Evolutionary conservation across 73 alveolate genomes (phyloP).

Genomic region (Urostyla sp.): DNA sequence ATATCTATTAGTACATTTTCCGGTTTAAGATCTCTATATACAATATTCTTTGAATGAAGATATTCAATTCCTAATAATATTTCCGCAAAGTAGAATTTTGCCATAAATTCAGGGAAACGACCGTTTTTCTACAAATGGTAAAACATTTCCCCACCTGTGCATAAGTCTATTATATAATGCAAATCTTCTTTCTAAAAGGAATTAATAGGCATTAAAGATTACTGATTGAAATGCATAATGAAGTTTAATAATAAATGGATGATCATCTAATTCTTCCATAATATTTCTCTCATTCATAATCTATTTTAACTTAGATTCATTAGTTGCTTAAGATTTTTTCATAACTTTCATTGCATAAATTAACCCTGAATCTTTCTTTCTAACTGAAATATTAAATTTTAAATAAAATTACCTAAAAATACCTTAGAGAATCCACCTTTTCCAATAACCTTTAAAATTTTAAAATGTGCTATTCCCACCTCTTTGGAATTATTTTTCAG

Average conservation of each 20-base stretch:
- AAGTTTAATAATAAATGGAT: conserved; percentile 57
- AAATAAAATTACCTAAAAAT: conserved; percentile 27
- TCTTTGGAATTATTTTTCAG: conserved; percentile 24
- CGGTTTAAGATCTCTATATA: conserved; percentile 78
- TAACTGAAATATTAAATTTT: not conserved
- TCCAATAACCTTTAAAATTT: conserved; percentile 62
- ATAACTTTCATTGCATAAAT: conserved; percentile 69
- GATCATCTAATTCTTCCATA: conserved; percentile 47
- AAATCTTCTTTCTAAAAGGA: conserved; percentile 57
- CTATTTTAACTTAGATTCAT: conserved; percentile 10
- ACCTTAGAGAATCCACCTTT: conserved; percentile 65
- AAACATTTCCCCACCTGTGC: conserved; percentile 72
- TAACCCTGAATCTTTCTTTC: conserved; percentile 67
- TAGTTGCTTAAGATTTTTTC: conserved; percentile 44
- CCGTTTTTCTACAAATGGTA: conserved; percentile 45
- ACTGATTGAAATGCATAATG: conserved; percentile 71
- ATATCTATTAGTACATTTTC: conserved; percentile 71
- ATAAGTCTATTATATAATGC: conserved; percentile 68
- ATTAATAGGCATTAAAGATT: not conserved
- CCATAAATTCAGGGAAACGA: conserved; percentile 58
- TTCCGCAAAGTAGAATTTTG: conserved; percentile 73
- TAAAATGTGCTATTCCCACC: conserved; percentile 52
- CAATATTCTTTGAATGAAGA: conserved; percentile 64
- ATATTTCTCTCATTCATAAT: conserved; percentile 59
- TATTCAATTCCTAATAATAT: conserved; percentile 70